Conservation (phyloP, 371 early-diverging fungal genomes). For the Mucor plumbeus region DNA sequence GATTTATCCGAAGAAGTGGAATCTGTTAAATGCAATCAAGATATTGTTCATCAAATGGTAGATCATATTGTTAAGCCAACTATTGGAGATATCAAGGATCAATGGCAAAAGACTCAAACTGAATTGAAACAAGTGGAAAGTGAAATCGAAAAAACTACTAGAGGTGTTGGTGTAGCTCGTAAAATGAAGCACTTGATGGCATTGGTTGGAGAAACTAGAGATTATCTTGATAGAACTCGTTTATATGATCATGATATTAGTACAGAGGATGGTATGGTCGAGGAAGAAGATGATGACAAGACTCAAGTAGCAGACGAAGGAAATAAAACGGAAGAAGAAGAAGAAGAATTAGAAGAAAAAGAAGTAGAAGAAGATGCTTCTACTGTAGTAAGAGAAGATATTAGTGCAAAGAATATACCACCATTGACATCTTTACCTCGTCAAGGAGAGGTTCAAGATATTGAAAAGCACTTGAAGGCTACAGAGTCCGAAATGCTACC, state of each 20-base stretch:
- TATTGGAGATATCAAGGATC: slow-evolving; percentile 14
- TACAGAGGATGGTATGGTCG: not conserved
- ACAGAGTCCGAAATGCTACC: slow-evolving; percentile 21
- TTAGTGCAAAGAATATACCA: not conserved
- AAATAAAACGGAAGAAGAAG: not conserved
- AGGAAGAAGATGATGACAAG: slow-evolving; percentile 15
- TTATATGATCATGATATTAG: slow-evolving; percentile 13
- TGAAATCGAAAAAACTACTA: slow-evolving; percentile 25
- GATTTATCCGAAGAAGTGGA: slow-evolving; percentile 23
- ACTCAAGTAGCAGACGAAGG: slow-evolving; percentile 1
- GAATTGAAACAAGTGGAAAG: slow-evolving; percentile 8
- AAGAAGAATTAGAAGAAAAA: not conserved
- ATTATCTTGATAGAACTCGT: slow-evolving; percentile 16
- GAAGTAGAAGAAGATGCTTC: not conserved
- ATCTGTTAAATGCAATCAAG: not conserved
- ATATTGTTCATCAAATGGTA: not conserved
- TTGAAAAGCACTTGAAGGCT: not conserved
- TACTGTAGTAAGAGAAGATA: not conserved
- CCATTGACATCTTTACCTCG: slow-evolving; percentile 16
- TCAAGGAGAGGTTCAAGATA: slow-evolving; percentile 14
- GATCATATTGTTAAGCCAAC: not conserved
- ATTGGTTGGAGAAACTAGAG: slow-evolving; percentile 44
- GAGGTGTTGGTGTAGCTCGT: slow-evolving; percentile 36
- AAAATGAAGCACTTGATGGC: slow-evolving; percentile 44
- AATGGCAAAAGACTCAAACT: slow-evolving; percentile 22